Percentiles rank a stretch among this genome's conserved stretches.
These are phyloP conservation scores for Ceratobasidium sp. DNA, from an alignment of 1,284 basidiomycete species.

Conservation along the genomic window DNA sequence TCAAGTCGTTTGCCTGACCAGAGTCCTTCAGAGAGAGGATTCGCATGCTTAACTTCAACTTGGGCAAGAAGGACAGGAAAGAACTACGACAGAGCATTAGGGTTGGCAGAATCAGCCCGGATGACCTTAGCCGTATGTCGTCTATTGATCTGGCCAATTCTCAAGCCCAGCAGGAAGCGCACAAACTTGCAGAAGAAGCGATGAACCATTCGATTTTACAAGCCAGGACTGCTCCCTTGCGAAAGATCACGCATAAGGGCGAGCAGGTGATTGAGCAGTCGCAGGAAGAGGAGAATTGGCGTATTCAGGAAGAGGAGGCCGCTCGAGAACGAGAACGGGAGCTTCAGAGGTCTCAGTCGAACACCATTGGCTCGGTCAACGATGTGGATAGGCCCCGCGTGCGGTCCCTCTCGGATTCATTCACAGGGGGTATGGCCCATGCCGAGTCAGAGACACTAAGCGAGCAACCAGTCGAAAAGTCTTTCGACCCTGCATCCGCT, in stretches of 20 bases:
- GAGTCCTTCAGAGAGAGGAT: conserved; percentile 69
- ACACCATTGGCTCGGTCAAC: conserved; percentile 6
- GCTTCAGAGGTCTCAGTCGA: conserved; percentile 66
- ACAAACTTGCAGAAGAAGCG: conserved; percentile 75
- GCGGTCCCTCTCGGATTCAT: conserved; percentile 50
- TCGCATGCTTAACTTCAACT: conserved; percentile 79
- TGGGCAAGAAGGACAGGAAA: conserved; percentile 74
- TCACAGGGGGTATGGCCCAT: background rate
- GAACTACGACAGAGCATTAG: conserved; percentile 76
- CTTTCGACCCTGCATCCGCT: conserved; percentile 35
- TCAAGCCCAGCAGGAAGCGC: conserved; percentile 77
- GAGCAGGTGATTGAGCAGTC: conserved; percentile 79
- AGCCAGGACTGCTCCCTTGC: conserved; percentile 66
- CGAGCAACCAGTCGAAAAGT: conserved; percentile 8
- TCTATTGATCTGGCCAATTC: conserved; percentile 84
- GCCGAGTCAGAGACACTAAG: background rate
- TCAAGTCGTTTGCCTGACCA: conserved; percentile 32
- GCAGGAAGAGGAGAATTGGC: conserved; percentile 55
- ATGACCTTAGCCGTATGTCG: conserved; percentile 77
- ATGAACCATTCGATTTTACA: conserved; percentile 80
- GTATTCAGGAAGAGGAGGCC: conserved; percentile 46
- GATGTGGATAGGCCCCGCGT: conserved; percentile 56
- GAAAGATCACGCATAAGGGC: conserved; percentile 88
- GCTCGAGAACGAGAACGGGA: conserved; percentile 59
- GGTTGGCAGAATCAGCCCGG: conserved; percentile 64